These are phyloP conservation scores for Thelonectria blattea DNA, from an alignment of 2,329 filamentous ascomycete genomes.

Conservation along the genomic window DNA sequence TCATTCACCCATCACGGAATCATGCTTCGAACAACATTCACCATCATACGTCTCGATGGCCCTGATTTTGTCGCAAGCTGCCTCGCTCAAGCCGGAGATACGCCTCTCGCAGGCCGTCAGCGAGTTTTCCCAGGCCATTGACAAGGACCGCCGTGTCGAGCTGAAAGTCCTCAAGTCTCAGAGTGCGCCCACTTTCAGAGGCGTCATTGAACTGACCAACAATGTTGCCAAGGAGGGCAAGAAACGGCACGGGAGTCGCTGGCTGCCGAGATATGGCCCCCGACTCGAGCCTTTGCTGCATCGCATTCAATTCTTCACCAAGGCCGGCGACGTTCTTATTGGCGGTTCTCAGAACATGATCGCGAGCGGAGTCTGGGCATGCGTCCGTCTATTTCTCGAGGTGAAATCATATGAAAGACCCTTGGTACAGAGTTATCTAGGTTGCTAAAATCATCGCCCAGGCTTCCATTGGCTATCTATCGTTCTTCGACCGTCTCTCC, in stretches of 20 bases:
- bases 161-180: neutral
- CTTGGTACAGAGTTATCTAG: no score
- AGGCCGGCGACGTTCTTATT: neutral
- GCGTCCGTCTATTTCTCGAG: neutral
- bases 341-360: conserved; percentile 6
- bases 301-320: neutral
- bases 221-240: neutral
- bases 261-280: neutral
- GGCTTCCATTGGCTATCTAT: neutral
- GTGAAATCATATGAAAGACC: neutral
- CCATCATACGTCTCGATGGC: no score
- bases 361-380: conserved; percentile 2
- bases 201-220: neutral
- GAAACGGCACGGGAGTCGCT: no score
- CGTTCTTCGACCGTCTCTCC: neutral
- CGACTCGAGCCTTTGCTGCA: neutral
- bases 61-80: no score
- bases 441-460: no score
- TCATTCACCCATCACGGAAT: neutral
- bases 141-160: neutral
- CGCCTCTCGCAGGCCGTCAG: neutral
- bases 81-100: neutral
- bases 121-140: neutral
- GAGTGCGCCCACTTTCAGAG: neutral
- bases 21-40: no score